Evolutionary conservation across 805 yeast genomes (phyloP), one percentile per base, ranked within the genome.

Genomic region (Candida suzukii): DNA sequence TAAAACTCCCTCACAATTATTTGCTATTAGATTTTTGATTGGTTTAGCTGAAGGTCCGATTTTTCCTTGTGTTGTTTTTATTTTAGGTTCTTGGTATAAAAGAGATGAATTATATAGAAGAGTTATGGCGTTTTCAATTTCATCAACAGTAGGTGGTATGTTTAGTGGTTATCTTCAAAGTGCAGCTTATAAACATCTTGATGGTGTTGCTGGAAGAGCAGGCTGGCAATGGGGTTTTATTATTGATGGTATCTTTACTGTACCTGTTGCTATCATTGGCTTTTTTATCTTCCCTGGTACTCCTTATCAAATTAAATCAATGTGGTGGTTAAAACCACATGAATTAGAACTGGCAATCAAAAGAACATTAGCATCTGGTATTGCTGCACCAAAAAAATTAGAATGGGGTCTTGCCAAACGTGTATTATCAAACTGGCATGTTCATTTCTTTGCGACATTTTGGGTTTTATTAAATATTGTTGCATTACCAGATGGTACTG

Each of bases 211-310:
- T n/a, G 80, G 80, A 0, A 54, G 78, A 14, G 66, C 68, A 3
- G 84, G 85, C 8, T 78, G 83, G 83, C 67, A 80, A 56, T 78
- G 84, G 84, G 54, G 78, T n/a, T 80, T 77, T 52, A 73, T 80
- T 35, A 74, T 79, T 46, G 83, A 79, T 57, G 78, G 76, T 47
- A 50, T 74, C 26, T 66, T 78, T 35, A 77, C 84, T 0, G 51
- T 78, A 3, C 83, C 83, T 2, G 71, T 79, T 41, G 72, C 74
- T 3, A 29, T 77, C 4, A 74, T 73, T 45, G 83, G 84, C 0
- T 65, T 74, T 20, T 36, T 77, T 3, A 70, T 70, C 47, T 78
- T 79, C 58, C 84, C 84, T 11, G 83, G 78, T 51, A 53, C 64
- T 25, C 58, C 60, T 16, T 38, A 52, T 21, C 55, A 51, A 41